Base-by-base conservation (phyloP, 176 grass and related monocot genomes). In the Oryza coarctata region DNA sequence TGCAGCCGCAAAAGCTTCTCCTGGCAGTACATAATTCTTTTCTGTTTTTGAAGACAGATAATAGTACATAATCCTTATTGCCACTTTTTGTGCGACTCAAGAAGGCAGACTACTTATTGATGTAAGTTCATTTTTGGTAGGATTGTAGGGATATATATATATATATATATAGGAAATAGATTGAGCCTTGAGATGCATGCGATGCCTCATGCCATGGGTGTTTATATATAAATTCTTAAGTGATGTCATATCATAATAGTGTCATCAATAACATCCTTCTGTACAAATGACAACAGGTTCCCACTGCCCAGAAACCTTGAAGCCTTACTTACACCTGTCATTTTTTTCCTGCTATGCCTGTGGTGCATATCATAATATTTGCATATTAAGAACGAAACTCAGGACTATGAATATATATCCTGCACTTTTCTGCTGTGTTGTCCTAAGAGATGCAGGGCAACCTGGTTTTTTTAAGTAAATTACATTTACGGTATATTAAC, bases 111-210 rank as follows among this genome's bases (percentile, higher is more conserved):
- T 50, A 22, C 38, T 76, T 77, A 30, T 50, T 52, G 9, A 58
- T 86, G 70, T 84, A 87, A 79, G 57, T 77, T 64, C 65, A 38
- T 40, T 73, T 84, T 74, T 73, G 47, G 28, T 29, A 85, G 65
- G 52, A 41, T 28, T 61, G 61, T 52, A 71, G 52, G 22, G 28
- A 63, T 63, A 75, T 27, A 80, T 74, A 58, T 20, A n/a, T n/a
- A n/a, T n/a, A n/a, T n/a, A n/a, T n/a, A n/a, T n/a, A n/a, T 15
- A 47, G 40, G 65, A 83, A 82, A 5, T 75, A 77, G 29, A 65
- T 7, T 26, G 26, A 77, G 40, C 6, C 55, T 58, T 76, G 50
- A 62, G 73, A 91, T 87, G 52, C 39, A 36, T 66, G 7, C 65
- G 32, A 15, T 18, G 57, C 69, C 69, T 47, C 13, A 35, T 60